Conservation (phyloP, 768 basidiomycete species). For the Rhodotorula kratochvilovae region DNA sequence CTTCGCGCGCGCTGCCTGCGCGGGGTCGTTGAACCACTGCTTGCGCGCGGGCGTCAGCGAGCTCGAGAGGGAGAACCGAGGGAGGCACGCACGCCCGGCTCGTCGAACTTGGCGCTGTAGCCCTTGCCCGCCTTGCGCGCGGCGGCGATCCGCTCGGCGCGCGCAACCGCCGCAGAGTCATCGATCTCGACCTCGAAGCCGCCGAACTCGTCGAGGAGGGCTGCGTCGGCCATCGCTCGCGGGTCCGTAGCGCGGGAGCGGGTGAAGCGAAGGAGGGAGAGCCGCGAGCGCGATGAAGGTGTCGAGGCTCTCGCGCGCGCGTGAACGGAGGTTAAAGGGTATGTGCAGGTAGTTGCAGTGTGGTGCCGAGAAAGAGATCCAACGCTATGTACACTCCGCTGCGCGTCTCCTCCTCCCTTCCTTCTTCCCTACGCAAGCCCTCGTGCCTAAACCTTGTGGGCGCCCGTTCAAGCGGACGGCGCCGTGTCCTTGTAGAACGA, state of each 20-base stretch:
- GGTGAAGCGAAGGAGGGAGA: neutral
- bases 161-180: neutral
- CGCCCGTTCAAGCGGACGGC: neutral
- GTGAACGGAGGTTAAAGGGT: no score
- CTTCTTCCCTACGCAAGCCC: neutral
- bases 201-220: neutral
- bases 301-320: no score
- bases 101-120: conserved; percentile 9
- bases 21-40: conserved; percentile 19
- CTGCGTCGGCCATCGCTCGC: neutral
- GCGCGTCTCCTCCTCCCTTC: no score
- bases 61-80: no score
- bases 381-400: neutral
- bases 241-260: neutral
- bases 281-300: neutral
- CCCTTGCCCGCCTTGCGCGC: neutral
- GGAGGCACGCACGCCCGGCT: neutral
- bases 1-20: neutral
- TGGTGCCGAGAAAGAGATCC: no score
- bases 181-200: conserved; percentile 4
- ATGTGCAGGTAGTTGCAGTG: no score
- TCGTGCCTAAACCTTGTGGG: neutral
- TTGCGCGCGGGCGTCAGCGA: neutral
- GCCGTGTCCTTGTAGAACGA: neutral
- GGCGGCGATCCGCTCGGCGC: neutral